Percentiles rank a stretch among this genome's conserved stretches.
These are phyloP conservation scores for Aphanoascus verrucosus DNA, from an alignment of 2,329 filamentous ascomycete species.

Conservation along the genomic window DNA sequence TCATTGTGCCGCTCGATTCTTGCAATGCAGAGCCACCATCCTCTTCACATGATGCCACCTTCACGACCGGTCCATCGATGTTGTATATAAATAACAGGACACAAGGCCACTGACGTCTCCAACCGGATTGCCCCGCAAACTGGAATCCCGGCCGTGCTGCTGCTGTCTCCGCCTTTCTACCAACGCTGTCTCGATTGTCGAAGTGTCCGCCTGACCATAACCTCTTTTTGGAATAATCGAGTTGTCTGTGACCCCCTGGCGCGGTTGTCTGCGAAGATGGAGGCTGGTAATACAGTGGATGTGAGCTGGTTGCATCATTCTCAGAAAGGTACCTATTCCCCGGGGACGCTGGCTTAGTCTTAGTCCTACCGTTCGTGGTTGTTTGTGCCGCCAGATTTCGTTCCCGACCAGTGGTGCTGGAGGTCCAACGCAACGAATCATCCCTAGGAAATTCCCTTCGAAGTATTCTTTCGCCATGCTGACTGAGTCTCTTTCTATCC, in stretches of 20 bases:
- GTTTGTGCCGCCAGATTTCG: not conserved
- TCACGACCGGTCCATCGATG: not conserved
- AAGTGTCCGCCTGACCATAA: not conserved
- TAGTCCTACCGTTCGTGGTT: not conserved
- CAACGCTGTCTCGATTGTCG: not conserved
- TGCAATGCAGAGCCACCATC: constrained; percentile 1
- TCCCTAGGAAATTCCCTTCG: not conserved
- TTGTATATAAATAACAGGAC: no score
- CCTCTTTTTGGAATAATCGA: not conserved
- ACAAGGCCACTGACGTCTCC: no score
- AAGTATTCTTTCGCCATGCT: not conserved
- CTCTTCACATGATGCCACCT: not conserved
- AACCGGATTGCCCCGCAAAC: not conserved
- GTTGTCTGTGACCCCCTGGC: not conserved
- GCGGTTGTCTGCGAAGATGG: constrained; percentile 44
- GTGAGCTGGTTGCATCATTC: constrained; percentile 85
- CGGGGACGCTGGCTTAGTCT: not conserved
- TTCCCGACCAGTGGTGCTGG: not conserved
- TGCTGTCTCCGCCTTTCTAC: no score
- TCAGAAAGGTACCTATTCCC: constrained; percentile 56
- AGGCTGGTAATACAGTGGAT: constrained; percentile 70
- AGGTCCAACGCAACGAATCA: not conserved
- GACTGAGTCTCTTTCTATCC: not conserved
- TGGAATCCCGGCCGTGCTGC: not conserved
- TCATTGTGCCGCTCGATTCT: not conserved